A percentile compares a stretch with the other conserved stretches of the same genome.
These are phyloP conservation scores for Exophiala sideris DNA, from an alignment of 2,329 filamentous ascomycete genomes.

Conservation along the genomic window DNA sequence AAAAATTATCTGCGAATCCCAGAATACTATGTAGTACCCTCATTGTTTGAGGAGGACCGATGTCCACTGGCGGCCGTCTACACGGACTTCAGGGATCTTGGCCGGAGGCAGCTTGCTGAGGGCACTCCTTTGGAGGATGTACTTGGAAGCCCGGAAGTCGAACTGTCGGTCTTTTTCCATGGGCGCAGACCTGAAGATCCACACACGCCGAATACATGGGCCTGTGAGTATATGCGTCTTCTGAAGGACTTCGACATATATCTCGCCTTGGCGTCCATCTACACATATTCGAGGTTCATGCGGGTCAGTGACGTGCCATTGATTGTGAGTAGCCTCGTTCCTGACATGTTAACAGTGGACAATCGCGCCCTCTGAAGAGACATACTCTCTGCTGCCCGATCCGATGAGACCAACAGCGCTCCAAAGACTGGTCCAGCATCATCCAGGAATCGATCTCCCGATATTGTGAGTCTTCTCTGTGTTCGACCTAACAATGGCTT, in stretches of 20 bases:
- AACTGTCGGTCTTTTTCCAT: slow-evolving; percentile 7
- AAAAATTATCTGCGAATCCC: slow-evolving; percentile 2
- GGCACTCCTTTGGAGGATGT: slow-evolving; percentile 3
- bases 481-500: neutral
- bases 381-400: slow-evolving; percentile 10
- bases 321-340: neutral
- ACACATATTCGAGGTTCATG: slow-evolving; percentile 13
- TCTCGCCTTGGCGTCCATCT: slow-evolving; percentile 6
- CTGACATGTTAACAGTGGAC: slow-evolving; percentile 3
- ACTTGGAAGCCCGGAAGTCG: slow-evolving; percentile 2
- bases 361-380: slow-evolving; percentile 10
- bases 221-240: slow-evolving; percentile 15
- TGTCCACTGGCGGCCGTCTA: slow-evolving; percentile 12
- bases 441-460: slow-evolving; percentile 10
- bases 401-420: slow-evolving; percentile 14
- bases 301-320: slow-evolving; percentile 3
- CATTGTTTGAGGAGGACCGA: slow-evolving; percentile 11
- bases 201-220: slow-evolving; percentile 13
- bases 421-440: slow-evolving; percentile 10
- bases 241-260: slow-evolving; percentile 9
- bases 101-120: slow-evolving; percentile 9
- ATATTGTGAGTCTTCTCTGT: slow-evolving; percentile 6
- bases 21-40: slow-evolving; percentile 8
- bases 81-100: slow-evolving; percentile 13
- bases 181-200: slow-evolving; percentile 3